Percentiles rank a stretch among this genome's conserved stretches.
Evolutionary conservation across 805 yeast genomes (phyloP).

Genomic region (Teunomyces aglyptinius): DNA sequence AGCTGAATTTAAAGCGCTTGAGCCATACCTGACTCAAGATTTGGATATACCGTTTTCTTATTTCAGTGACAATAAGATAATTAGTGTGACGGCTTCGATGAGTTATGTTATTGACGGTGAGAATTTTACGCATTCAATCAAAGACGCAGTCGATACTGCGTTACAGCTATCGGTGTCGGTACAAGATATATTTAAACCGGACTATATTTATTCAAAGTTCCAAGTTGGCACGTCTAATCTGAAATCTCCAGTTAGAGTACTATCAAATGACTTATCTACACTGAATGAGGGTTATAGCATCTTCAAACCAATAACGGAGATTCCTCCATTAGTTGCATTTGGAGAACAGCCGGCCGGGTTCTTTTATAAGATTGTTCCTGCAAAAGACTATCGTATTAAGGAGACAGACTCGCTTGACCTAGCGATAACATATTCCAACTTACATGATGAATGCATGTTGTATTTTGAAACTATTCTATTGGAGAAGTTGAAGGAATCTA

Average conservation of each 20-base stretch:
- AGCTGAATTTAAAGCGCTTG: not conserved
- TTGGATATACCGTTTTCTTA: constrained; percentile 32
- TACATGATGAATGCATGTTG: constrained; percentile 44
- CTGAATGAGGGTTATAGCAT: constrained; percentile 24
- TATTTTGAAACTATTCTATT: constrained; percentile 14
- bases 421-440: constrained; percentile 43
- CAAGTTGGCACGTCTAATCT: constrained; percentile 59
- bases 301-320: constrained; percentile 12
- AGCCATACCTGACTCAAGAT: constrained; percentile 12
- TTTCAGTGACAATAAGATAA: constrained; percentile 25
- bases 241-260: constrained; percentile 53
- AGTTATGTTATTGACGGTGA: constrained; percentile 18
- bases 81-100: constrained; percentile 20
- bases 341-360: constrained; percentile 69
- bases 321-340: constrained; percentile 47
- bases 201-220: constrained; percentile 62
- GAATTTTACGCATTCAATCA: constrained; percentile 19
- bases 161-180: constrained; percentile 71
- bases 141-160: constrained; percentile 48
- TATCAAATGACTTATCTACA: constrained; percentile 40
- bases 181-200: constrained; percentile 67
- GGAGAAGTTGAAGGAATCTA: constrained; percentile 8
- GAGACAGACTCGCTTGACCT: constrained; percentile 41
- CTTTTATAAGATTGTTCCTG: constrained; percentile 51
- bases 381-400: constrained; percentile 14